A percentile compares a stretch with the other conserved stretches of the same genome.
Evolutionary conservation across 352 stramenopile genomes (phyloP).

Genomic region (Phytophthora fragariaefolia): DNA sequence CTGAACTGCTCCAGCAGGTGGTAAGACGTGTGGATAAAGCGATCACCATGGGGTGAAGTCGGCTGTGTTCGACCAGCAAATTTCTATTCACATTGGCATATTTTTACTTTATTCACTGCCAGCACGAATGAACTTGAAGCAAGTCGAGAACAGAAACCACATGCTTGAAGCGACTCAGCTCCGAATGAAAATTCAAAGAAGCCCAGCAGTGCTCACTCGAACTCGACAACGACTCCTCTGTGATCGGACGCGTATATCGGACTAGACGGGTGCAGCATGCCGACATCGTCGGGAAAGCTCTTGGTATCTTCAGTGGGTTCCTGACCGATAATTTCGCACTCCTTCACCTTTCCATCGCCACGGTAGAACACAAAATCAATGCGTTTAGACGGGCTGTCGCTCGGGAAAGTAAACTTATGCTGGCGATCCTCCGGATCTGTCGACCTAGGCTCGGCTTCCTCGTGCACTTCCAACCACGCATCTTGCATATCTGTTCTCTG

Average conservation of each 20-base stretch:
- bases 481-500: constrained; percentile 77
- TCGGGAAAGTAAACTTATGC: constrained; percentile 86
- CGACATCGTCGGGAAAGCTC: constrained; percentile 59
- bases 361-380: constrained; percentile 88
- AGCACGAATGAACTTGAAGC: background rate
- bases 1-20: background rate
- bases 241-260: constrained; percentile 89
- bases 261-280: constrained; percentile 81
- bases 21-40: constrained; percentile 8
- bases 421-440: constrained; percentile 46
- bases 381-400: constrained; percentile 84
- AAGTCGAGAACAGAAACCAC: too few species aligned
- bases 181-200: too few species aligned
- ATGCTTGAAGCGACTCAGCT: too few species aligned
- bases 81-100: constrained; percentile 1
- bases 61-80: background rate
- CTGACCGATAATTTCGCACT: constrained; percentile 82
- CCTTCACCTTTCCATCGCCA: constrained; percentile 63
- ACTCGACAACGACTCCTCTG: constrained; percentile 79
- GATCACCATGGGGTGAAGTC: background rate
- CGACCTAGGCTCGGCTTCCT: constrained; percentile 68
- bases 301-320: constrained; percentile 72
- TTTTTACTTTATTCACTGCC: background rate
- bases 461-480: constrained; percentile 71
- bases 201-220: constrained; percentile 33